Base-by-base conservation (phyloP, 1,284 basidiomycete species). In the Porphyrellus sp. region DNA sequence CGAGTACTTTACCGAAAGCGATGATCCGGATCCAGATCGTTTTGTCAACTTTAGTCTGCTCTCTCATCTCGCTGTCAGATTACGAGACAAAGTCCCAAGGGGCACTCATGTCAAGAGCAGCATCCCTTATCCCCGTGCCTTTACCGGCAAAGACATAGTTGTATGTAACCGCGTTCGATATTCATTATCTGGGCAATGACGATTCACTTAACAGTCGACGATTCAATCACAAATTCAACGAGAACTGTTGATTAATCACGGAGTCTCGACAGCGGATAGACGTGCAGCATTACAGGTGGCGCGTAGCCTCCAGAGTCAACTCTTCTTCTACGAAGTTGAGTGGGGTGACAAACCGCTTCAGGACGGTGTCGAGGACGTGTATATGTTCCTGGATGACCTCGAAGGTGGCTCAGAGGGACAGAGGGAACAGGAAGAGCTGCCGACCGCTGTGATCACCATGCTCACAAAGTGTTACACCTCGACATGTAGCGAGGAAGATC, bases 321-420 rank as follows among this genome's bases (percentile, higher is more conserved):
- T 98, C 8, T 97, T 94, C 78, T 94, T 98, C 68, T 93, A 96
- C 67, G 96, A 99, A 68, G 95, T 98, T 8, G 95, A 98, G 69
- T 97, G 94, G 92, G 93, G 91, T 30, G 84, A 86, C 52, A 83
- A 85, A 23, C 78, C 86, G 1, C 72, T 98, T 41, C 85, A 89
- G 53, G 96, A 98, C 64, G 89, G 92, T 5, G 88, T 94, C 3
- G 94, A 97, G 61, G 93, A 97, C 61, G 93, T 98, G 7, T 98
- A 93, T 72, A 93, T 92, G 81, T 98, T 99, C 74, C 77, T 94
- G 70, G 93, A 93, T 57, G 94, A 97, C 61, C 81, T 85, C 56
- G 87, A 87, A 51, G 85, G 85, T 49, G 69, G 70, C 18, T 80
- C 82, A 2, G 82, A 84, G 54, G 71, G 75, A 1, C 77, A 69